phyloP scores from a whole-genome alignment of 2,329 filamentous ascomycete genomes.

The Periglandula ipomoeae region DNA sequence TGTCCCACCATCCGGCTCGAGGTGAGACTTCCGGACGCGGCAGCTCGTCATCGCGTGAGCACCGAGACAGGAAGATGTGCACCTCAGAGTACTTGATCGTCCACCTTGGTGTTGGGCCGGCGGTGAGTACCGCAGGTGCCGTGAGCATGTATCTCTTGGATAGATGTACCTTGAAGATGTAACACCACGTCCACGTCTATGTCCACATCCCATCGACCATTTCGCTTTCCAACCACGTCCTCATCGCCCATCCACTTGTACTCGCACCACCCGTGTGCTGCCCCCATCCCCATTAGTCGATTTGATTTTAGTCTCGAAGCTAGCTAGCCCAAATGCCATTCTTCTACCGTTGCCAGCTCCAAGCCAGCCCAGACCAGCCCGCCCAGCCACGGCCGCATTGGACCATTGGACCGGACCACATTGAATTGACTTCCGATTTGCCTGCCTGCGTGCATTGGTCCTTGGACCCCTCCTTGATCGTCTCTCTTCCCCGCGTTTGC shows the following conservation, averaged over 20 bases:
- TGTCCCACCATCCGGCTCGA: no score
- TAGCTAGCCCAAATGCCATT: background rate
- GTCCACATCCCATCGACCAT: background rate
- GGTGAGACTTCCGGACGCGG: no score
- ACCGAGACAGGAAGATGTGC: no score
- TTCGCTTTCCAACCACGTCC: background rate
- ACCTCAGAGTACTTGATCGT: background rate
- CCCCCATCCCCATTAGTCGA: no score
- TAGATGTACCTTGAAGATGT: background rate
- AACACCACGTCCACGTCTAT: background rate
- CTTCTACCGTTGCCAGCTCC: background rate
- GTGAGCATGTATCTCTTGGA: background rate
- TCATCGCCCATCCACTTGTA: no score
- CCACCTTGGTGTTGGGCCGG: no score
- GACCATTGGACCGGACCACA: background rate
- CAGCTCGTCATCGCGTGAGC: no score
- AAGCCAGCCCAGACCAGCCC: background rate
- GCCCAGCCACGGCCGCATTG: background rate
- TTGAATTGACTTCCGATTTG: background rate
- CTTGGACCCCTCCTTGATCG: conserved; percentile 1
- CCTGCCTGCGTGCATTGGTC: background rate
- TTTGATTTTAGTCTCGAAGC: no score
- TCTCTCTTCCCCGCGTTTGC: conserved; percentile 6
- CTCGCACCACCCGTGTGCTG: no score
- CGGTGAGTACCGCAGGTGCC: background rate